These are phyloP conservation scores for Cutaneotrichosporon daszewskae DNA, from an alignment of 1,284 basidiomycete genomes.

Conservation along the genomic window DNA sequence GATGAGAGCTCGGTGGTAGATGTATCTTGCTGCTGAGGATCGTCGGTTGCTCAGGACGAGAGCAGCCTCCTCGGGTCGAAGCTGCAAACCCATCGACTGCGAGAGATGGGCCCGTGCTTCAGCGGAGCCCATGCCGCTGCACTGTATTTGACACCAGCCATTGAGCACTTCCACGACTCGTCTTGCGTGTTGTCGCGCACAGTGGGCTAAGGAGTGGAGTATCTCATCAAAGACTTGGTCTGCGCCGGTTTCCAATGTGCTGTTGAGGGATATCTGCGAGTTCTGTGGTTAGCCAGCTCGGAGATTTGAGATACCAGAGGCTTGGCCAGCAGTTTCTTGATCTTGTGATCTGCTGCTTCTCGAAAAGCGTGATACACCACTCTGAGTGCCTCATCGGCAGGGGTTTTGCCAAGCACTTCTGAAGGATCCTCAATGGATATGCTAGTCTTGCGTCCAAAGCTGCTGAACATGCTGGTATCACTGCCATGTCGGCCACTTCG, in stretches of 20 bases:
- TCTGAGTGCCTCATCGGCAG: conserved; percentile 78
- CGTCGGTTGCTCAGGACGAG: conserved; percentile 65
- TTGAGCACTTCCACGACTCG: conserved; percentile 80
- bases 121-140: conserved; percentile 57
- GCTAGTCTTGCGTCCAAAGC: conserved; percentile 25
- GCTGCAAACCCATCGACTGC: conserved; percentile 34
- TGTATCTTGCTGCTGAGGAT: conserved; percentile 71
- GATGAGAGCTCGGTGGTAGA: conserved; percentile 79
- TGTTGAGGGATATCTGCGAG: conserved; percentile 60
- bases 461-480: conserved; percentile 34
- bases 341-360: conserved; percentile 67
- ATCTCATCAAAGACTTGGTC: conserved; percentile 75
- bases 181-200: conserved; percentile 76
- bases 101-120: conserved; percentile 38
- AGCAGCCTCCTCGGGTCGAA: conserved; percentile 53
- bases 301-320: conserved; percentile 64
- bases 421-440: conserved; percentile 24
- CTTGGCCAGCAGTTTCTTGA: conserved; percentile 64
- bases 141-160: conserved; percentile 76
- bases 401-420: conserved; percentile 51
- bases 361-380: conserved; percentile 80
- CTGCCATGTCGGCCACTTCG: conserved; percentile 35
- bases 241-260: conserved; percentile 62
- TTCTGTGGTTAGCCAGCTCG: conserved; percentile 55
- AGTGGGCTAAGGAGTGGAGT: conserved; percentile 73